A percentile compares a stretch with the other conserved stretches of the same genome.
Conservation (phyloP, 352 stramenopile genomes). For the Saprolegnia diclina region DNA sequence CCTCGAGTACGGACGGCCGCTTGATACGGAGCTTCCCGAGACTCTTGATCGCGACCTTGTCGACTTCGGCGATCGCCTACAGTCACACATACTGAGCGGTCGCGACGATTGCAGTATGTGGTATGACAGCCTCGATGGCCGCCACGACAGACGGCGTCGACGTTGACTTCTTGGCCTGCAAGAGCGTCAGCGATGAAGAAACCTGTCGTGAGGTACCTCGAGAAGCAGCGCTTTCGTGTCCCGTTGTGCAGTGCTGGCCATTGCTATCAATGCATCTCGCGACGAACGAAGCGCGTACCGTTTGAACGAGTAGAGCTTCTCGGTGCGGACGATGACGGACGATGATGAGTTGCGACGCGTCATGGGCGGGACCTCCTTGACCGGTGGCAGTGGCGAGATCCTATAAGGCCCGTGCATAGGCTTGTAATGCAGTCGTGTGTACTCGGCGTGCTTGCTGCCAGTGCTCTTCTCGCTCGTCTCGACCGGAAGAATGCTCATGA, state of each 20-base stretch:
- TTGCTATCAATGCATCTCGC: not conserved
- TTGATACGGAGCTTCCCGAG: not conserved
- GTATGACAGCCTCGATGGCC: conserved; percentile 10
- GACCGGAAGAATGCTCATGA: conserved; percentile 70
- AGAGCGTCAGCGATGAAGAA: not conserved
- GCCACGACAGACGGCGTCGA: conserved; percentile 1
- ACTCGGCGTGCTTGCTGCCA: not conserved
- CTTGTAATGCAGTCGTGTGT: not conserved
- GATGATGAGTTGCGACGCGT: not conserved
- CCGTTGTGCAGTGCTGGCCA: not conserved
- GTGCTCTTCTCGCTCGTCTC: conserved; percentile 28
- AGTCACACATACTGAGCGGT: not conserved
- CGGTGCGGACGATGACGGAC: not conserved
- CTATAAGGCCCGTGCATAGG: not conserved
- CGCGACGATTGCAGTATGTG: not conserved
- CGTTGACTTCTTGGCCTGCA: conserved; percentile 17
- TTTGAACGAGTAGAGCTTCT: not conserved
- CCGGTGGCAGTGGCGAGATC: not conserved
- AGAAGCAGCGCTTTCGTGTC: conserved; percentile 14
- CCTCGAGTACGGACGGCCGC: not conserved
- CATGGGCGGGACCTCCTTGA: conserved; percentile 16
- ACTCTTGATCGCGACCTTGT: not conserved
- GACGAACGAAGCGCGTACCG: not conserved
- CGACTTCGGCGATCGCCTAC: conserved; percentile 21
- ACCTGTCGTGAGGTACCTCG: not conserved